Evolutionary conservation across 768 basidiomycete species (phyloP).

Genomic region (Gloeopeniophorella convolvens): DNA sequence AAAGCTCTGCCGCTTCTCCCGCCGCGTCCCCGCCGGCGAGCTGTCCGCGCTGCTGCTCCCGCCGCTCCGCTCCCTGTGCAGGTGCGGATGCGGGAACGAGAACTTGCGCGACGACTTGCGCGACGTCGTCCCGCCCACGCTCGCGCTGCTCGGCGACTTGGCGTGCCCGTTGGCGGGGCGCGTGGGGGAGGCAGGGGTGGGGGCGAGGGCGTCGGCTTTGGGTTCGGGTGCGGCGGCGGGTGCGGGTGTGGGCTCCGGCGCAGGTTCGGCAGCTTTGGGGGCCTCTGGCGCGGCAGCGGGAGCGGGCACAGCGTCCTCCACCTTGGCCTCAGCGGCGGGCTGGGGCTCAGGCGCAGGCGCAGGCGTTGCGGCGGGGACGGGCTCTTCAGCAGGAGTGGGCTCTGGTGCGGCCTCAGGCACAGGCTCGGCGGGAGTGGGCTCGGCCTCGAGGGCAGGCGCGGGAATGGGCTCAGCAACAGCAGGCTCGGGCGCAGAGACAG

Average conservation of each 20-base stretch:
- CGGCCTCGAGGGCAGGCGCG: not conserved
- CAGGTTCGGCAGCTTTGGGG: no score
- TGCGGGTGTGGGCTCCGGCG: constrained; percentile 5
- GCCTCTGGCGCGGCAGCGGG: not conserved
- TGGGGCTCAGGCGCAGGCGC: not conserved
- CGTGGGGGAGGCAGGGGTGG: not conserved
- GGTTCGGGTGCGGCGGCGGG: not conserved
- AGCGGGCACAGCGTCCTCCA: not conserved
- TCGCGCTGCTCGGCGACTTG: constrained; percentile 6
- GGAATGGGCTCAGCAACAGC: not conserved
- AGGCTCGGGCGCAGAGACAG: not conserved
- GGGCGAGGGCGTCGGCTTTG: not conserved
- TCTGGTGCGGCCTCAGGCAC: not conserved
- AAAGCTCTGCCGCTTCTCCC: constrained; percentile 19
- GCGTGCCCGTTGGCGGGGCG: constrained; percentile 4
- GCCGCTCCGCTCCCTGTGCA: no score
- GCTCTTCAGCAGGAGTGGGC: not conserved
- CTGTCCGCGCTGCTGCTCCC: constrained; percentile 11
- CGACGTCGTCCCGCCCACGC: not conserved
- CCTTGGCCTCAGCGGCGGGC: not conserved
- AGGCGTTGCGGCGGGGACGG: not conserved
- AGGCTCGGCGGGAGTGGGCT: not conserved
- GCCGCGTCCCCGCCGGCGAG: constrained; percentile 14
- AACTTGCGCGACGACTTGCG: constrained; percentile 15
- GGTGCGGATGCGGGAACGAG: constrained; percentile 14